These are phyloP conservation scores for Mytilinidion resinicola DNA, from an alignment of 495 filamentous ascomycete genomes.

Conservation along the genomic window DNA sequence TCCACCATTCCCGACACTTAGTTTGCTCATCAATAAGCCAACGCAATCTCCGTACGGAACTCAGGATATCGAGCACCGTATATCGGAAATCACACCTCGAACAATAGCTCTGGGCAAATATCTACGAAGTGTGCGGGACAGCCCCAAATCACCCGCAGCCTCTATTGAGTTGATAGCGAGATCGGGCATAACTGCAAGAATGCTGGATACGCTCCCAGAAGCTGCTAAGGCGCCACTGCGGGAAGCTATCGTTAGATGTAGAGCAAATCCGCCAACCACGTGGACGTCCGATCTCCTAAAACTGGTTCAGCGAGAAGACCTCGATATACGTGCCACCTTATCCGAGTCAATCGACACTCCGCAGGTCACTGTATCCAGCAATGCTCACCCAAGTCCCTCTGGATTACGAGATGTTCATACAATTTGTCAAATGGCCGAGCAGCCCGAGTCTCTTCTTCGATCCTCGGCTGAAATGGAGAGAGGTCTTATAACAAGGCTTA, in stretches of 20 bases:
- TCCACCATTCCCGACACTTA: conserved; percentile 24
- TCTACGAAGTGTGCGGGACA: conserved; percentile 13
- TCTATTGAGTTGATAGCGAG: conserved; percentile 54
- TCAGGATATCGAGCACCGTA: conserved; percentile 17
- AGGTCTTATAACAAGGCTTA: conserved; percentile 67
- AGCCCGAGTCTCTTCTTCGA: conserved; percentile 12
- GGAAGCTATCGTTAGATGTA: conserved; percentile 76
- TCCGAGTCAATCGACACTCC: conserved; percentile 20
- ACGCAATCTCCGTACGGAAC: conserved; percentile 21
- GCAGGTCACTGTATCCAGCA: conserved; percentile 33
- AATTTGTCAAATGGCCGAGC: conserved; percentile 55
- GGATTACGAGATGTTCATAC: conserved; percentile 65
- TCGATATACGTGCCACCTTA: conserved; percentile 34
- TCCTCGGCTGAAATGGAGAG: conserved; percentile 63
- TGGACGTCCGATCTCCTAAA: conserved; percentile 66
- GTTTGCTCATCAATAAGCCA: conserved; percentile 19
- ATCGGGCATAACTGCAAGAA: conserved; percentile 48
- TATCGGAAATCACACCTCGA: conserved; percentile 22
- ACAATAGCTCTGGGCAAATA: conserved; percentile 36
- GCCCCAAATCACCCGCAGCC: conserved; percentile 5
- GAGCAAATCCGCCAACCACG: conserved; percentile 67
- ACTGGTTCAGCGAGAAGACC: conserved; percentile 76
- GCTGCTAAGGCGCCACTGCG: conserved; percentile 69
- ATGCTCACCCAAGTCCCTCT: conserved; percentile 25
- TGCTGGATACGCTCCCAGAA: conserved; percentile 79